phyloP scores from a whole-genome alignment of 208 protist species.

The Trypanosoma cruzi region DNA sequence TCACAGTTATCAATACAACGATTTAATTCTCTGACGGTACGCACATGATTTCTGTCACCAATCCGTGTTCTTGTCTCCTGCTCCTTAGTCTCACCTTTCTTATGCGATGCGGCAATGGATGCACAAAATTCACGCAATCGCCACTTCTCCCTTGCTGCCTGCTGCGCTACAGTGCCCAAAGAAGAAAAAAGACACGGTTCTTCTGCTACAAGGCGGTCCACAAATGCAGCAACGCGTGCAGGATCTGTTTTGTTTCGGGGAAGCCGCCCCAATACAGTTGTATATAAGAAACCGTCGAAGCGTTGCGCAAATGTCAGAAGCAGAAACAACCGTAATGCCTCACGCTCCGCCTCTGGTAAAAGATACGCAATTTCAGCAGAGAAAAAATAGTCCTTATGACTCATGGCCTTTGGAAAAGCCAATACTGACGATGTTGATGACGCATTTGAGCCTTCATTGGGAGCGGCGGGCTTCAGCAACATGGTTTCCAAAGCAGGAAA shows the following conservation, averaged over 20 bases:
- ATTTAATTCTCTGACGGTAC: conserved; percentile 32
- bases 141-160: neutral
- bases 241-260: conserved; percentile 11
- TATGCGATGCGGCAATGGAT: conserved; percentile 10
- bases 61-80: neutral
- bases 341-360: conserved; percentile 22
- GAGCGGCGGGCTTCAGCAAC: conserved; percentile 11
- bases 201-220: conserved; percentile 14
- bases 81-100: neutral
- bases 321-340: conserved; percentile 29
- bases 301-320: conserved; percentile 19
- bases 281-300: neutral
- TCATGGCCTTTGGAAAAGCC: neutral
- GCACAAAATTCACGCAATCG: conserved; percentile 15
- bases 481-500: conserved; percentile 8
- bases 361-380: conserved; percentile 18
- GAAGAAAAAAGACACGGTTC: conserved; percentile 19
- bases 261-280: conserved; percentile 1
- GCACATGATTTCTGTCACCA: neutral
- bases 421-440: neutral
- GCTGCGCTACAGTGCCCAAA: neutral
- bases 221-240: neutral
- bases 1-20: conserved; percentile 44
- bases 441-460: neutral
- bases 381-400: neutral